A percentile compares a stretch with the other conserved stretches of the same genome.
Evolutionary conservation across 2,329 filamentous ascomycete genomes (phyloP).

Genomic region (Ophiocordyceps camponoti-floridani): DNA sequence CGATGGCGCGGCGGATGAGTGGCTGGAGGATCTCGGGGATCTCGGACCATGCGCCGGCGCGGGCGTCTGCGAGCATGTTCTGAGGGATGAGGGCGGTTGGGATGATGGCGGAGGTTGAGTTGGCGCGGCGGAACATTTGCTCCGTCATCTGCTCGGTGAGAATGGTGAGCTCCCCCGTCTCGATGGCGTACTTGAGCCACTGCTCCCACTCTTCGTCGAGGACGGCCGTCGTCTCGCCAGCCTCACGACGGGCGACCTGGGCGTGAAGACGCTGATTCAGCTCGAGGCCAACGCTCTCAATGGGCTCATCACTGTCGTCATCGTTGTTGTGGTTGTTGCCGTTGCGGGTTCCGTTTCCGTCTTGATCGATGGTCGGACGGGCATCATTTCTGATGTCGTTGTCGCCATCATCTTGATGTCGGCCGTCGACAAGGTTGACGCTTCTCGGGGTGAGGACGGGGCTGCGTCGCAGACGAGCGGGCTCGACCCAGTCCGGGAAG

Average conservation of each 20-base stretch:
- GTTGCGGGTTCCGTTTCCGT: constrained; percentile 10
- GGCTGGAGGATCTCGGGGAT: constrained; percentile 37
- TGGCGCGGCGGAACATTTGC: constrained; percentile 13
- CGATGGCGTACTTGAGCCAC: constrained; percentile 53
- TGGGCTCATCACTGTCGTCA: constrained; percentile 32
- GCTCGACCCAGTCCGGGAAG: constrained; percentile 37
- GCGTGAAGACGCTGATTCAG: constrained; percentile 48
- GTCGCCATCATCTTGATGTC: too few relatives aligned
- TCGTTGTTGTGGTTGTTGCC: constrained; percentile 16
- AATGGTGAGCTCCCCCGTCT: constrained; percentile 37
- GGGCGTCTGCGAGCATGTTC: constrained; percentile 34
- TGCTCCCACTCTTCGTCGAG: constrained; percentile 60
- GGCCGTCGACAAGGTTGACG: too few relatives aligned
- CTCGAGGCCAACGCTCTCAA: constrained; percentile 38
- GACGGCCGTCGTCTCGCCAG: constrained; percentile 36
- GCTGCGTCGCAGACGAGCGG: constrained; percentile 1
- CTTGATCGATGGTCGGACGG: too few relatives aligned
- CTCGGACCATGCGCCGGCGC: constrained; percentile 37
- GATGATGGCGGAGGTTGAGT: constrained; percentile 8
- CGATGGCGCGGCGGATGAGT: constrained; percentile 29
- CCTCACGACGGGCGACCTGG: constrained; percentile 43
- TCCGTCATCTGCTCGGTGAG: constrained; percentile 23
- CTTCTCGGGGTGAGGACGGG: too few relatives aligned
- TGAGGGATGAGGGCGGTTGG: constrained; percentile 26
- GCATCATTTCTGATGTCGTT: too few relatives aligned